A percentile compares a stretch with the other conserved stretches of the same genome.
phyloP scores from a whole-genome alignment of 345 rosid species.

The Boechera retrofracta region DNA sequence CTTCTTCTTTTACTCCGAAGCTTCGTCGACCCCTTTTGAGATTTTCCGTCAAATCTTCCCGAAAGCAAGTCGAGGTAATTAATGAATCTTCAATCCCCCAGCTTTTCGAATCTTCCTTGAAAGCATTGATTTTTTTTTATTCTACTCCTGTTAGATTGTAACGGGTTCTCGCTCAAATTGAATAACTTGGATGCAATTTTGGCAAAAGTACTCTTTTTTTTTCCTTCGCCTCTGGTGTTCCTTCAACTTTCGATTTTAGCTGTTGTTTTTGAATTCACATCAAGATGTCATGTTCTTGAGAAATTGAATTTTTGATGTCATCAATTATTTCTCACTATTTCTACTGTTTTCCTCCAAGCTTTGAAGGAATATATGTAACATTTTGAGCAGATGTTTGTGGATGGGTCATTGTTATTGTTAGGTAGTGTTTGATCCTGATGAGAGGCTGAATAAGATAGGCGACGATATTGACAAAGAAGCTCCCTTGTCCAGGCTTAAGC shows the following conservation, averaged over 20 bases:
- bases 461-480: slow-evolving; percentile 82
- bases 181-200: slow-evolving; percentile 10
- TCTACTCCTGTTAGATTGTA: not conserved
- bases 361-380: too few species aligned
- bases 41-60: slow-evolving; percentile 56
- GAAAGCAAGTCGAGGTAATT: slow-evolving; percentile 64
- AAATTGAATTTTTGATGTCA: not conserved
- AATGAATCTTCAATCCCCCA: not conserved
- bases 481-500: slow-evolving; percentile 87
- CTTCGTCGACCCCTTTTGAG: slow-evolving; percentile 46
- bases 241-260: too few species aligned
- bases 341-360: too few species aligned
- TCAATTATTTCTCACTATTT: too few species aligned
- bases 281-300: not conserved
- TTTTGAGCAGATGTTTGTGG: not conserved
- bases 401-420: slow-evolving; percentile 37
- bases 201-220: not conserved
- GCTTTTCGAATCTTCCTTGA: not conserved
- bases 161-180: slow-evolving; percentile 20
- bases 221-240: not conserved
- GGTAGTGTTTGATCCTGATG: slow-evolving; percentile 89
- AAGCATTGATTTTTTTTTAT: not conserved
- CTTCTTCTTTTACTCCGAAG: slow-evolving; percentile 38
- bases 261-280: too few species aligned
- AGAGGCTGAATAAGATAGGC: slow-evolving; percentile 70